Evolutionary conservation across 2,329 filamentous ascomycete species (phyloP).

Genomic region (Paecilomyces niveus): DNA sequence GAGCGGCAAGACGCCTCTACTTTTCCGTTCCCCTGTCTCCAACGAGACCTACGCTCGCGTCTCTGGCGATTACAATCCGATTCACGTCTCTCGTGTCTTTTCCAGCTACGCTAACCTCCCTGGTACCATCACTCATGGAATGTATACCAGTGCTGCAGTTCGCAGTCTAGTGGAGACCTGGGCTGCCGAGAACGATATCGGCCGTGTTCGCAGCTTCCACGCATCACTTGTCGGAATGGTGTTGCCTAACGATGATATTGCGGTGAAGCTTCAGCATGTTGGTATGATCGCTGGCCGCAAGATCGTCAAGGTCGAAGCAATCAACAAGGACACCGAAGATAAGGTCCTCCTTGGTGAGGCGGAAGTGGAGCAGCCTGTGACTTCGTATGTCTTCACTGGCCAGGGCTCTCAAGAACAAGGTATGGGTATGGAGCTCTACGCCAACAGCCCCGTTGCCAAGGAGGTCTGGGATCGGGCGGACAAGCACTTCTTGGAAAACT

Average conservation of each 20-base stretch:
- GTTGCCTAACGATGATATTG: constrained; percentile 87
- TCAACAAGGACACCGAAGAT: constrained; percentile 91
- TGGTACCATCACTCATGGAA: constrained; percentile 96
- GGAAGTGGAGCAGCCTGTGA: constrained; percentile 94
- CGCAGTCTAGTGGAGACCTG: constrained; percentile 95
- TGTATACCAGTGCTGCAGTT: constrained; percentile 97
- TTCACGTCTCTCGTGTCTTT: constrained; percentile 96
- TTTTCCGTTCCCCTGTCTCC: constrained; percentile 83
- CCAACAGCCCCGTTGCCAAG: constrained; percentile 84
- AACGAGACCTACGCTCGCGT: constrained; percentile 98
- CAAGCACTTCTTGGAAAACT: constrained; percentile 97
- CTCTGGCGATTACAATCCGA: constrained; percentile 97
- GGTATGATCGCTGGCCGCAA: constrained; percentile 98
- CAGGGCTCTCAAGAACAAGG: constrained; percentile 98
- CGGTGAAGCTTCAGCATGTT: constrained; percentile 91
- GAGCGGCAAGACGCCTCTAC: constrained; percentile 81
- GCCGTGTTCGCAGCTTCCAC: constrained; percentile 94
- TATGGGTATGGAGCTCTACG: constrained; percentile 99
- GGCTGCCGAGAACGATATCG: constrained; percentile 98
- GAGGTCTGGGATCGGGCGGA: constrained; percentile 98
- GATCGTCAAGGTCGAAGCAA: constrained; percentile 97
- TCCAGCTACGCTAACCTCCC: constrained; percentile 91
- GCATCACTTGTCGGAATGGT: constrained; percentile 98
- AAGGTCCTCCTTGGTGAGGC: constrained; percentile 94
- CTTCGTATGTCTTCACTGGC: constrained; percentile 95